Base-by-base conservation (phyloP, 352 stramenopile genomes). In the Chloridella minuta region DNA sequence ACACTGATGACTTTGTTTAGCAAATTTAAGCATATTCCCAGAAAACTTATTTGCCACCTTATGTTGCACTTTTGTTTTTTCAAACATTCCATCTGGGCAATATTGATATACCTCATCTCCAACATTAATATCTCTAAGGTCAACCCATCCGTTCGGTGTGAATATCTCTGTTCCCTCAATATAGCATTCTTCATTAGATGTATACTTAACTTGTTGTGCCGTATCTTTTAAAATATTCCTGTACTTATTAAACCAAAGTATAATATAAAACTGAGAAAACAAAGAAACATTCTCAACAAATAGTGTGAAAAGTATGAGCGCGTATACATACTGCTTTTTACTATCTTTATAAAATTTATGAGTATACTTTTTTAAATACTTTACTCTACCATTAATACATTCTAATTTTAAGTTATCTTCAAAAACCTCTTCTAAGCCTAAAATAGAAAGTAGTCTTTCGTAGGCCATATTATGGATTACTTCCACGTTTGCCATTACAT, bases 341-440 rank as follows among this genome's bases (percentile, higher is more conserved):
- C 23, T 24, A 22, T 83, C 23, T 25, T 24, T 83, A 25, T 24
- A 25, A 25, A 24, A 25, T 25, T 24, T 24, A 83, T 83, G n/a
- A 22, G 23, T 25, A 83, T 83, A 83, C 51, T 83, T 83, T 83
- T 22, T 83, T 24, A 83, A 83, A 24, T 83, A 83, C 23, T 22
- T 24, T 25, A 83, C 23, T 83, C 51, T 83, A 83, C 23, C 51
- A 25, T 83, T 83, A 83, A 83, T 83, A 25, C n/a, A 22, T 83
- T 22, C n/a, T 25, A 83, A 25, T 83, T 83, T 24, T 83, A 83
- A 22, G n/a, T 25, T 24, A 24, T 83, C 23, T 83, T 83, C n/a
- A 24, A 83, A 83, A 25, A 25, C 51, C n/a, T 83, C 51, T 83
- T 83, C 51, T 83, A 83, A 83, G n/a, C 51, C 51, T 83, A 83